Percentiles rank a stretch among this genome's conserved stretches.
Conservation (phyloP, 2,329 filamentous ascomycete species). For the Emergomyces pasteurianus region DNA sequence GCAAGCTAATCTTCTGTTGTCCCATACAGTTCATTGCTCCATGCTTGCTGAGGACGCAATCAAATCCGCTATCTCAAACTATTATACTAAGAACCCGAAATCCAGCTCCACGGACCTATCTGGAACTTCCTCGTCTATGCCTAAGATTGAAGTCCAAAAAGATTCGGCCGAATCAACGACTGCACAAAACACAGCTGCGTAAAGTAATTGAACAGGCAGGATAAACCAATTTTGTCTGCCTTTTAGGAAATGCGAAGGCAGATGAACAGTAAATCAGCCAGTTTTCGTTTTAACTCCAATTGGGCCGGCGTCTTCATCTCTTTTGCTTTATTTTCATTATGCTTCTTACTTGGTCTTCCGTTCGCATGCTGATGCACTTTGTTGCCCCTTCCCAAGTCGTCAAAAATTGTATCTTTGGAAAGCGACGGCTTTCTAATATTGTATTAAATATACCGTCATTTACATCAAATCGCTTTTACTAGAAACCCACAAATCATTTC, state of each 20-base stretch:
- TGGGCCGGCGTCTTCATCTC: not conserved
- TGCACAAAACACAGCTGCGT: not conserved
- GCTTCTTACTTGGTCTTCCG: not conserved
- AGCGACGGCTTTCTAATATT: not conserved
- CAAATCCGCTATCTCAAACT: constrained; percentile 82
- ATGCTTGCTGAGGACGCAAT: constrained; percentile 90
- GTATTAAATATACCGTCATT: not conserved
- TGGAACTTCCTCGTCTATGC: constrained; percentile 58
- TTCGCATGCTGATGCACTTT: not conserved
- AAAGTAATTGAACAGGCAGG: not conserved
- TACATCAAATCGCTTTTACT: not conserved
- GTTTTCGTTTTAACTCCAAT: not conserved
- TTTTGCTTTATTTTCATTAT: not conserved
- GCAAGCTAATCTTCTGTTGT: not conserved
- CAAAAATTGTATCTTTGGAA: constrained; percentile 1
- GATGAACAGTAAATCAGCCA: not conserved
- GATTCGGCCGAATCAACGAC: not conserved
- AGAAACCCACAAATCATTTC: not conserved
- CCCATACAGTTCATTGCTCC: constrained; percentile 62
- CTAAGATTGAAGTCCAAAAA: constrained; percentile 46
- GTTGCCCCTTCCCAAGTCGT: not conserved
- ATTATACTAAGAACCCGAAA: constrained; percentile 81
- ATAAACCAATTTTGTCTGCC: not conserved
- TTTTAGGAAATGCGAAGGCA: not conserved
- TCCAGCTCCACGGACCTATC: constrained; percentile 62